Base-by-base conservation (phyloP, 2,329 filamentous ascomycete genomes). In the Aureobasidium zeae region DNA sequence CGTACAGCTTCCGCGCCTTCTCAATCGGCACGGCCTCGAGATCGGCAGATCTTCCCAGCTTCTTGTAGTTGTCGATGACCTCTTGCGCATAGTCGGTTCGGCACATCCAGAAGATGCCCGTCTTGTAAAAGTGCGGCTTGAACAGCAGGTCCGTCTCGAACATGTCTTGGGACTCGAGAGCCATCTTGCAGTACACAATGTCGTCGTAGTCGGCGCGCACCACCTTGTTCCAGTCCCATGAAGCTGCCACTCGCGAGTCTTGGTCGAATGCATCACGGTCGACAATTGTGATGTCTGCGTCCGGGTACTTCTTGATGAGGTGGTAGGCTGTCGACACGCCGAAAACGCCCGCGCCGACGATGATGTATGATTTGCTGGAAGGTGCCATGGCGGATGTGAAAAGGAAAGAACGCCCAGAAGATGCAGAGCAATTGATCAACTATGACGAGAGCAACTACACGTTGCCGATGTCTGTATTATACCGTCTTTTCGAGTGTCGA, bases 221-320 rank as follows among this genome's bases (percentile, higher is more conserved):
- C 20, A 82, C 77, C 60, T 83, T 84, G 65, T 82, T 84, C 72
- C 79, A 78, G 62, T 86, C 81, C 67, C 76, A 81, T 0, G 81
- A 83, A 0, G 81, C 81, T 22, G 78, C 79, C 21, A 65, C 56
- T 26, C 56, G 54, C 24, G 47, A 52, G 43, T 61, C 45, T 7
- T 54, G 55, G 26, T 58, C 54, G 48, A 51, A 59, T 46, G 60
- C 52, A 44, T 59, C 55, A 19, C 58, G 56, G 44, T 67, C 65
- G 20, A 67, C 57, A 13, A 68, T 54, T 2, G 64, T 67, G 26
- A 68, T 49, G 10, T 57, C 54, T 21, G 63, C 63, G 32, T 59
- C 51, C 3, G 64, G 64, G 46, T 66, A 64, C 48, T 63, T 63
- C 43, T 60, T 55, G 48, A 61, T 62, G 11, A 64, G 56, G 29